Percentiles rank a stretch among this genome's conserved stretches.
These are phyloP conservation scores for Endocladia muricata DNA, from an alignment of 31 red algal species.

Conservation along the genomic window DNA sequence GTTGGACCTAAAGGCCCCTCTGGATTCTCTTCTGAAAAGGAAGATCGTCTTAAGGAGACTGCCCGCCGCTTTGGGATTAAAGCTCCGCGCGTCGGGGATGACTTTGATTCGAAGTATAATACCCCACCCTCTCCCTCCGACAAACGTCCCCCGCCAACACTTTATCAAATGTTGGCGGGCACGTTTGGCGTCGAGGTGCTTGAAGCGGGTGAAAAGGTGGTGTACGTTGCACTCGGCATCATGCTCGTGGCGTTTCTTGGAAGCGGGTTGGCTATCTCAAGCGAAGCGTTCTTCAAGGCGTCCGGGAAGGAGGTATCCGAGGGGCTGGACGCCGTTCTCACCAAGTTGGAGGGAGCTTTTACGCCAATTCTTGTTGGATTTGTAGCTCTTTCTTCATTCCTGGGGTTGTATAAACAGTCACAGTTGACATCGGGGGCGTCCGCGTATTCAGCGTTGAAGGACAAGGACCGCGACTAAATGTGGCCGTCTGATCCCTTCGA, in stretches of 20 bases:
- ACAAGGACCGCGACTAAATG: constrained; percentile 15
- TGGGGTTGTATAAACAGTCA: constrained; percentile 67
- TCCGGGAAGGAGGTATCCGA: constrained; percentile 46
- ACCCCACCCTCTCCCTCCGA: not conserved
- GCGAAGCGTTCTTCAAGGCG: constrained; percentile 62
- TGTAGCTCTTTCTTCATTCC: constrained; percentile 41
- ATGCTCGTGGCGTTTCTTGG: constrained; percentile 38
- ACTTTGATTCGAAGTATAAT: constrained; percentile 46
- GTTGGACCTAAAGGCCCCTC: not conserved
- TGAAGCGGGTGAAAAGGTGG: constrained; percentile 16
- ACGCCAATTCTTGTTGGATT: constrained; percentile 36
- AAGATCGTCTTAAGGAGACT: constrained; percentile 20
- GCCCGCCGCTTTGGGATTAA: constrained; percentile 35
- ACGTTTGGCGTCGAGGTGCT: constrained; percentile 31
- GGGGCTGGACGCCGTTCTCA: constrained; percentile 23
- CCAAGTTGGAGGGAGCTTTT: constrained; percentile 32
- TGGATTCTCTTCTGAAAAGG: not conserved
- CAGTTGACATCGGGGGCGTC: constrained; percentile 60
- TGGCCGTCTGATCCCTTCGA: too few relatives aligned
- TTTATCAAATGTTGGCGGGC: constrained; percentile 49
- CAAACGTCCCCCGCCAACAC: not conserved
- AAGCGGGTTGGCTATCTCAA: constrained; percentile 42
- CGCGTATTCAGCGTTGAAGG: constrained; percentile 33
- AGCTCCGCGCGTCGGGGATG: constrained; percentile 19
- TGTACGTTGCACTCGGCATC: constrained; percentile 29